Percentiles rank a stretch among this genome's conserved stretches.
phyloP scores from a whole-genome alignment of 345 rosid species.

The Citrus maxima region DNA sequence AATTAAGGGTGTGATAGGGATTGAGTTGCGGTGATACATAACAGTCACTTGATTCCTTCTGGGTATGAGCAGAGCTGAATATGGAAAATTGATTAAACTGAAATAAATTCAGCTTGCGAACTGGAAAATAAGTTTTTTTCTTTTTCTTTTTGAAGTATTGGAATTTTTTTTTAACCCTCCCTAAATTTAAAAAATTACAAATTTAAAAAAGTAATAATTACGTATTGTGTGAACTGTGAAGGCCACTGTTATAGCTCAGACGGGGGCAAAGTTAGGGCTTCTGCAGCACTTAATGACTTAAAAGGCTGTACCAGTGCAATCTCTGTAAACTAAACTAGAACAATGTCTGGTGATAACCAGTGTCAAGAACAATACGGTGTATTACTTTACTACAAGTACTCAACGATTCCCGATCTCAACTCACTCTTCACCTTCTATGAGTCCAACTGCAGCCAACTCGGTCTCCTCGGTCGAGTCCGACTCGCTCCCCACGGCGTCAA shows the following conservation, averaged over 20 bases:
- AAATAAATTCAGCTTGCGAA: too few species aligned
- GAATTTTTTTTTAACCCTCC: too few species aligned
- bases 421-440: constrained; percentile 68
- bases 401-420: constrained; percentile 50
- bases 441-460: constrained; percentile 69
- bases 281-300: not conserved
- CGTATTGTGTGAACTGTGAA: not conserved
- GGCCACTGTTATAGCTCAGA: not conserved
- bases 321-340: not conserved
- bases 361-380: constrained; percentile 53
- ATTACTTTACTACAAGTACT: constrained; percentile 76
- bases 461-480: constrained; percentile 85
- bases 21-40: too few species aligned
- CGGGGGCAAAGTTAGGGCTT: not conserved
- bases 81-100: too few species aligned
- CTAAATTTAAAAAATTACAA: too few species aligned
- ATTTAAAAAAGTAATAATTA: too few species aligned
- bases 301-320: not conserved
- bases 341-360: constrained; percentile 21
- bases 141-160: too few species aligned
- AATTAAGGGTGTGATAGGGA: too few species aligned
- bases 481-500: constrained; percentile 81
- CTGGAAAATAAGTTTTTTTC: too few species aligned
- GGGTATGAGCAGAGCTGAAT: too few species aligned
- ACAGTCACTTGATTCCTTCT: too few species aligned